Conservation (phyloP, 345 rosid species). For the Passiflora organensis region DNA sequence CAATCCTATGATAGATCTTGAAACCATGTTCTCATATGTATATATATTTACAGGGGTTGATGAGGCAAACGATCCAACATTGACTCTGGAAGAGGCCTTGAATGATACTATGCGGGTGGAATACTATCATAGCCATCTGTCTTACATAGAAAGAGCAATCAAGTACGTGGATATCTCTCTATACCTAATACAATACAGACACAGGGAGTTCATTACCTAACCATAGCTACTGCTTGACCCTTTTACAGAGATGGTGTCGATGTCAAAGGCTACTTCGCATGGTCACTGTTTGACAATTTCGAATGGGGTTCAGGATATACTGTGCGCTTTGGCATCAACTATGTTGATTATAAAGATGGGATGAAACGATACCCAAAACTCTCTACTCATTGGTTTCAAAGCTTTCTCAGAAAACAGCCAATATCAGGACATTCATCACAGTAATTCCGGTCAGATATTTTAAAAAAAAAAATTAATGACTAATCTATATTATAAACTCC, state of each 20-base stretch:
- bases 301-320: conserved; percentile 7
- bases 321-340: conserved; percentile 2
- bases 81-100: neutral
- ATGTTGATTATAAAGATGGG: conserved; percentile 2
- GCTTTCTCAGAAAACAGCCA: no score
- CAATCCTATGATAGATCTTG: no score
- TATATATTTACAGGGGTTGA: neutral
- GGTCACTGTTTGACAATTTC: conserved; percentile 3
- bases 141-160: neutral
- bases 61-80: neutral
- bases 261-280: conserved; percentile 3
- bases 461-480: no score
- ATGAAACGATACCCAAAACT: conserved; percentile 4
- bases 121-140: neutral
- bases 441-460: no score
- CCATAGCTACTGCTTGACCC: no score
- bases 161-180: neutral
- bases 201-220: neutral
- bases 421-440: no score
- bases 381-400: conserved; percentile 1
- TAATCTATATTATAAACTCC: no score
- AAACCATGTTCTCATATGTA: neutral
- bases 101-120: neutral
- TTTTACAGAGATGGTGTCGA: conserved; percentile 1
- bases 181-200: no score